Percentiles rank a stretch among this genome's conserved stretches.
These are phyloP conservation scores for Euphorbia schlechtendalii DNA, from an alignment of 441 rosid species.

Conservation along the genomic window DNA sequence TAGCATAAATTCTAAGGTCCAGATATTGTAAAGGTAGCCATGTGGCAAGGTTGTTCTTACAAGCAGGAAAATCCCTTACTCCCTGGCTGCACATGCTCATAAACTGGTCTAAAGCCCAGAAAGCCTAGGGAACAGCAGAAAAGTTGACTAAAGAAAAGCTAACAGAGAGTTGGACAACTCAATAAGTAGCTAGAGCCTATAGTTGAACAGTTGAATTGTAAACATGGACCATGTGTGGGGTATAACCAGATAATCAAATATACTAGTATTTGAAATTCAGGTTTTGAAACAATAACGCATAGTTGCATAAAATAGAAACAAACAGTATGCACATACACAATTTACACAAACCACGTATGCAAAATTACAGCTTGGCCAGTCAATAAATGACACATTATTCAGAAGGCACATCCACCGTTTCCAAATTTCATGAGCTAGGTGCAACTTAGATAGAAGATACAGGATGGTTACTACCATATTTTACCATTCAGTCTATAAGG, in stretches of 20 bases:
- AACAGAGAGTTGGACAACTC: background rate
- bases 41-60: too few species aligned
- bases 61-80: background rate
- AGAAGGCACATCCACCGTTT: background rate
- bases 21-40: too few species aligned
- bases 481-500: background rate
- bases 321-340: background rate
- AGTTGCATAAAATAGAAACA: background rate
- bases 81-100: background rate
- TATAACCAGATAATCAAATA: too few species aligned
- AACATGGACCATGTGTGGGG: background rate
- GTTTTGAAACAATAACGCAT: too few species aligned
- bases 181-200: background rate
- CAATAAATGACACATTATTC: background rate
- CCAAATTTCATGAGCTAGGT: background rate
- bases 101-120: background rate
- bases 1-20: too few species aligned
- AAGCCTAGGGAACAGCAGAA: background rate
- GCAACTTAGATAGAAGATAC: background rate
- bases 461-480: too few species aligned
- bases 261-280: too few species aligned
- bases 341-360: background rate
- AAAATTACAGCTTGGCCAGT: background rate
- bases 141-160: background rate
- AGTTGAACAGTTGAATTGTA: background rate